Base-by-base conservation (phyloP, 176 grass and related monocot genomes). In the Oryza meyeriana region DNA sequence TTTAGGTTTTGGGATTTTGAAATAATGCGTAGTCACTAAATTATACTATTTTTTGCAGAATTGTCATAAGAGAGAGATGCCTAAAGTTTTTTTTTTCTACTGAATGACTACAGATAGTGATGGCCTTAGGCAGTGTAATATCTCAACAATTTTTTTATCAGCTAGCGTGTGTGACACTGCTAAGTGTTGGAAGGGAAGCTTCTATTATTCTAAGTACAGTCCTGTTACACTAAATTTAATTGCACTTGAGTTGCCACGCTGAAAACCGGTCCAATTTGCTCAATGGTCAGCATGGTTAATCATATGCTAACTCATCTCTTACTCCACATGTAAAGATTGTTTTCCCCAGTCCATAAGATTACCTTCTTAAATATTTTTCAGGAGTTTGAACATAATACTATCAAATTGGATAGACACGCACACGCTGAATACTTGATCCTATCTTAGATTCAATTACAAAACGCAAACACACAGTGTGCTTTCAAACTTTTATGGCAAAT, bases 221-320 rank as follows among this genome's bases (percentile, higher is more conserved):
- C 71, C 50, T 69, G 79, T 55, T 62, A 55, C 48, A 55, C 48
- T 41, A 83, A 90, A 83, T 75, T 86, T 55, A 74, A 87, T 75
- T 79, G 72, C 32, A 61, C 30, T 3, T 12, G 39, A 90, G 84
- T 75, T 83, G 84, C 84, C 88, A 87, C 75, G 61, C 61, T 90
- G 61, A 72, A 83, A 86, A 79, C 41, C 79, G 59, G 79, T 90
- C 74, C 74, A 78, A 66, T 74, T 82, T 86, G 66, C 59, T 79
- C 25, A 38, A 90, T 63, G 26, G 47, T 68, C 48, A 83, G 74
- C 76, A 66, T 79, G 30, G 48, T 61, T 75, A 38, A 47, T 64
- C 34, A 18, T n/a, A 12, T 47, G 67, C 52, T 64, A 57, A 30
- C 33, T 83, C 63, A 25, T 80, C 30, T 47, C 63, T 71, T 29